Base-by-base conservation (phyloP, 306 rosid genomes). In the Gastrolobium bilobum region DNA sequence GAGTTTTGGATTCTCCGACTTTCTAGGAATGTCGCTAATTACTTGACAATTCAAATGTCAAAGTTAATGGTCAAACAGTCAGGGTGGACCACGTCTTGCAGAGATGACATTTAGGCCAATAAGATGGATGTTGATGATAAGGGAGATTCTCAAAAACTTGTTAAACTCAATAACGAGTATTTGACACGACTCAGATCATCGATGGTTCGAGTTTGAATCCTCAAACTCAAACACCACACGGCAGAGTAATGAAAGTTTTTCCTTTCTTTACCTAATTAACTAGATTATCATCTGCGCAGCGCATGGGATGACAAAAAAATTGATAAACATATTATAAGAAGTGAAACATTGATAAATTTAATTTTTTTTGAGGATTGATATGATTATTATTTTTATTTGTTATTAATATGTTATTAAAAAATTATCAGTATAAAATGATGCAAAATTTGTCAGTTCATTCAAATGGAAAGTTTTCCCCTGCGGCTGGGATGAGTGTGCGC, bases 31-130 rank as follows among this genome's bases (percentile, higher is more conserved):
- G 47, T 13, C 2, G 46, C 29, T 14, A 15, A 38, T 1, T 6
- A 64, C 7, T 40, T 52, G 29, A 40, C 30, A 31, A 65, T 77
- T 77, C 66, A 64, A 66, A 40, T 52, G 46, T 65, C 42, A 64
- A 34, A 59, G 43, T 34, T 44, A 4, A 46, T 39, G 70, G 60
- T 11, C 68, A 33, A 58, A 58, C 37, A 7, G 35, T 26, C 35
- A 26, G 31, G 43, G 46, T 4, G 3, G 64, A 48, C 10, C 71
- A 1, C 40, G 40, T 51, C 73, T 20, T 51, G 59, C 38, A 10
- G 40, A 54, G 38, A 26, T 56, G 35, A 6, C 3, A 10, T 11
- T 7, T 56, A 13, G 5, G 1, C 42, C 30, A 54, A 5, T 37
- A 9, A 4, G 20, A 52, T 15, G 34, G 30, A 39, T 43, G 20